Evolutionary conservation across 2,329 filamentous ascomycete species (phyloP).

Genomic region (Sporothrix brunneoviolacea): DNA sequence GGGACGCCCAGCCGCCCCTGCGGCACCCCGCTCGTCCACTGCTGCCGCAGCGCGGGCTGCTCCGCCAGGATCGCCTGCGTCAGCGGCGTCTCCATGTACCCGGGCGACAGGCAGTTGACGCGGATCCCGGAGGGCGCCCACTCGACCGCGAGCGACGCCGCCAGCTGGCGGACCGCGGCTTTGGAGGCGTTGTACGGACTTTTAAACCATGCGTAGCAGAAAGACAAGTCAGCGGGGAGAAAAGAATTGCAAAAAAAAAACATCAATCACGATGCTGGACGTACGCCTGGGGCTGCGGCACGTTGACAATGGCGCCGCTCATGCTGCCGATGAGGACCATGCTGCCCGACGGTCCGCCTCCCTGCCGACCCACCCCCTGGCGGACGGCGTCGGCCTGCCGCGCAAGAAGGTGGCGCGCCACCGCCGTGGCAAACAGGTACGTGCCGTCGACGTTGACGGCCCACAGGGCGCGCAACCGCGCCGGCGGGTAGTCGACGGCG

Average conservation of each 20-base stretch:
- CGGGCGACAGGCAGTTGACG: constrained; percentile 91
- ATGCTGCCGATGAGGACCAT: constrained; percentile 96
- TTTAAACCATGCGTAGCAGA: neutral
- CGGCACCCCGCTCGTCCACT: constrained; percentile 90
- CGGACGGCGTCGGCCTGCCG: constrained; percentile 40
- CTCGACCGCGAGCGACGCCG: constrained; percentile 82
- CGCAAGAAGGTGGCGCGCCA: constrained; percentile 81
- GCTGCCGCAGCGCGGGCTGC: constrained; percentile 79
- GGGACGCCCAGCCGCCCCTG: constrained; percentile 90
- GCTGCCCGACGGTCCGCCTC: constrained; percentile 67
- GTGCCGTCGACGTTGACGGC: constrained; percentile 89
- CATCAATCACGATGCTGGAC: constrained; percentile 23
- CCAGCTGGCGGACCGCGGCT: constrained; percentile 83
- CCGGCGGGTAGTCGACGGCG: constrained; percentile 82
- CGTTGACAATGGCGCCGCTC: constrained; percentile 89
- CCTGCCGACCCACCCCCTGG: too few relatives aligned
- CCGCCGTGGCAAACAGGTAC: constrained; percentile 76
- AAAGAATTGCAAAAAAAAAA: neutral
- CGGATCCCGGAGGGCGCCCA: constrained; percentile 85
- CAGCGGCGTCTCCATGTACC: constrained; percentile 94
- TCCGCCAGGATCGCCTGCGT: constrained; percentile 93
- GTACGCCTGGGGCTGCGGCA: constrained; percentile 81
- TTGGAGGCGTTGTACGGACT: constrained; percentile 88
- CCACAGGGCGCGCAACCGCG: constrained; percentile 90
- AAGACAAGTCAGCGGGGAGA: neutral